A percentile compares a stretch with the other conserved stretches of the same genome.
Conservation (phyloP, 2,329 filamentous ascomycete species). For the Diaporthe humulicola region DNA sequence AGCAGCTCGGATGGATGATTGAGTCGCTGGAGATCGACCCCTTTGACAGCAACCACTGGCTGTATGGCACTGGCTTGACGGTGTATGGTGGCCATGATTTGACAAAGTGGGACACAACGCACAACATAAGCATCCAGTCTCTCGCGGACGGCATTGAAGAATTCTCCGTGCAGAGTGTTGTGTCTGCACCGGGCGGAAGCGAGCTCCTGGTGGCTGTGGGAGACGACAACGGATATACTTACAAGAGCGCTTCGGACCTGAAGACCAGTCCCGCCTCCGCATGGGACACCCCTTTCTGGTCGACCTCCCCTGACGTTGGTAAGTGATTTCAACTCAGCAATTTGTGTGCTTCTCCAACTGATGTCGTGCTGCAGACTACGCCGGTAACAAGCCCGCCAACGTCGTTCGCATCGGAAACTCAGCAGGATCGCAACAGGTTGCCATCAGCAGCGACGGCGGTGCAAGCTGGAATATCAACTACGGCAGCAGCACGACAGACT, state of each 20-base stretch:
- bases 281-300: constrained; percentile 63
- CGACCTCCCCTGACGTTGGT: constrained; percentile 58
- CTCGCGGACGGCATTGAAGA: constrained; percentile 69
- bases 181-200: constrained; percentile 62
- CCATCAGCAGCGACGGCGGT: constrained; percentile 65
- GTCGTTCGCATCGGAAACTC: constrained; percentile 65
- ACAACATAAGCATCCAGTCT: constrained; percentile 63
- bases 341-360: neutral
- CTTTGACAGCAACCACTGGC: constrained; percentile 70
- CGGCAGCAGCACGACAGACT: constrained; percentile 59
- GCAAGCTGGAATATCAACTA: constrained; percentile 61
- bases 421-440: constrained; percentile 58
- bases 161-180: constrained; percentile 62
- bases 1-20: constrained; percentile 72
- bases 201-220: constrained; percentile 65
- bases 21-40: constrained; percentile 70
- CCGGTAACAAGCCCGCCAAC: constrained; percentile 59
- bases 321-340: constrained; percentile 31
- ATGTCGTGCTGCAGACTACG: constrained; percentile 52
- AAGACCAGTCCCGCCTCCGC: constrained; percentile 56
- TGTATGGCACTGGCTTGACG: constrained; percentile 68
- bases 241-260: constrained; percentile 52
- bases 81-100: constrained; percentile 62
- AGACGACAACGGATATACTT: constrained; percentile 67
- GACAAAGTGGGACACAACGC: constrained; percentile 65